Evolutionary conservation across 1,139 yeast species (phyloP), one percentile per base, ranked within the genome.

Genomic region (Suhomyces panamericanus): DNA sequence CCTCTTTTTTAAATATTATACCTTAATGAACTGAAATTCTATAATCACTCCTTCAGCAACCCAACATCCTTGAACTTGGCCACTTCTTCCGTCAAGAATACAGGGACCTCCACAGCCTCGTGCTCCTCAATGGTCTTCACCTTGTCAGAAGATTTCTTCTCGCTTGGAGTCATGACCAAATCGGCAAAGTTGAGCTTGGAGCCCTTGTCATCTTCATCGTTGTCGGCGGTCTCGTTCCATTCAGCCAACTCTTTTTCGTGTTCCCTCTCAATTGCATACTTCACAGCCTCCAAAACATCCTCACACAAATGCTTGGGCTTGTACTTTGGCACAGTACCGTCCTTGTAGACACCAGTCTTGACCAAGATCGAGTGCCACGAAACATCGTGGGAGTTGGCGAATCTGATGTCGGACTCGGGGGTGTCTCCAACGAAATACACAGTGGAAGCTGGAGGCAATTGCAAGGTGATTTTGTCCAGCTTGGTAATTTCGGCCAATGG

Each of bases 401-500:
- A 87, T 60, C 95, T 75, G 52, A 87, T 87, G 65, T 87, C 96
- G 4, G 91, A 84, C 64, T 87, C 95, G 13, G 96, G 96, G n/a
- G 95, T 87, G 62, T 87, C 96, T 54, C 96, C 96, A 39, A 87
- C 95, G 69, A 87, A 87, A 64, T 87, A 87, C 15, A 87, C 95
- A 0, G 93, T 85, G 6, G 89, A 83, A 2, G 93, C 90, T 11
- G 91, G 90, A 11, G 95, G 95, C 51, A 86, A 70, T 51, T 83
- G 83, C 55, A 81, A 69, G 28, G 73, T 69, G 49, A 74, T 73
- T 47, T 70, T 58, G 28, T 72, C 77, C 38, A 59, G 58, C 46
- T 63, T 65, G 33, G 60, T 64, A 33, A 58, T 62, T 32, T 60
- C 65, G 11, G 66, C 63, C 44, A 67, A 58, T 36, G 59, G 66